Base-by-base conservation (phyloP, 2,329 filamentous ascomycete species). In the Fusarium pseudocircinatum region DNA sequence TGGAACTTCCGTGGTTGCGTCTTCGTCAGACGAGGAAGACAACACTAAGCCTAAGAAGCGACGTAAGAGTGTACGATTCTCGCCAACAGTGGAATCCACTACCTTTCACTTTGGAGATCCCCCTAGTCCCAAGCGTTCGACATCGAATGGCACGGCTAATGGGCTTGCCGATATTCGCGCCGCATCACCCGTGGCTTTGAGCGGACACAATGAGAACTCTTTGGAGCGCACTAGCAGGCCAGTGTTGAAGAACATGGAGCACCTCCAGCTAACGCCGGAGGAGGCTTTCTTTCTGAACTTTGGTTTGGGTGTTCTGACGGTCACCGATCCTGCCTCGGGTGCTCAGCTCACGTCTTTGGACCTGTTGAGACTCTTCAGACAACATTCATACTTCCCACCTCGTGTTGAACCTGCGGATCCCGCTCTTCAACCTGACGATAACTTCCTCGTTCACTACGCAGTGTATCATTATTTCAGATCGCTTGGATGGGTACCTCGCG, bases 401-500 rank as follows among this genome's bases (percentile, higher is more conserved):
- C 84, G 85, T 16, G 73, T 78, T 6, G 79, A 78, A 3, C 76
- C 81, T 1, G 75, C 79, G 7, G 79, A 79, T 18, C 77, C 80
- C 13, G 79, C 82, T 16, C 85, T 94, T 7, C 85, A 88, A 22
- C 90, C 94, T 0, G 94, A 97, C 80, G 94, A 97, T 77, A 88
- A 90, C 0, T 99, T 99, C 81, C 84, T 98, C 26, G 81, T 97
- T 2, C 92, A 94, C 65, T 99, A 98, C 78, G 91, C 91, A 18
- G 94, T 94, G 24, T 99, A 97, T 81, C 96, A 99, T 80, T 96
- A 99, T 81, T 99, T 97, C 84, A 92, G 96, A 42, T 97, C 95
- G 1, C 87, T 98, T 0, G 96, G 96, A 30, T 99, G 96, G 96
- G 94, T 98, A 2, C 93, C 97, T 1, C 92, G 97, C 20, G 91